Percentiles rank a stretch among this genome's conserved stretches.
These are phyloP conservation scores for Huntiella abstrusa DNA, from an alignment of 2,329 filamentous ascomycete genomes.

Conservation along the genomic window DNA sequence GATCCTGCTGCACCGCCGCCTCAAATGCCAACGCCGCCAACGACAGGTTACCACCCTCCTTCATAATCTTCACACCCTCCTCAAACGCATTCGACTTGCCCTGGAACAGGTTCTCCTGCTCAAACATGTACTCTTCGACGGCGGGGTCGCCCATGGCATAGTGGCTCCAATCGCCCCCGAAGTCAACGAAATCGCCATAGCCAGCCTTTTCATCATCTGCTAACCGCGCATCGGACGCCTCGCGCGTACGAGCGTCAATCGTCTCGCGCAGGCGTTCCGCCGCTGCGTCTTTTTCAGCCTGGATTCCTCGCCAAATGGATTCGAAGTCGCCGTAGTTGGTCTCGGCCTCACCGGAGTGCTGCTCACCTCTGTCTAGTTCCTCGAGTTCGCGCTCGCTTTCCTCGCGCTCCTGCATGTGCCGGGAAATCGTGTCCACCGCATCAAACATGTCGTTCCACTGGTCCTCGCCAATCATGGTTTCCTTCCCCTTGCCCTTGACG, in stretches of 20 bases:
- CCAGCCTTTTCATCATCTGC: conserved; percentile 51
- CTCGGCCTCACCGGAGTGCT: conserved; percentile 31
- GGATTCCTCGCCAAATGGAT: conserved; percentile 68
- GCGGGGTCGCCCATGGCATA: conserved; percentile 49
- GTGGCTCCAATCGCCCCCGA: conserved; percentile 44
- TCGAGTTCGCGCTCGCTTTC: conserved; percentile 48
- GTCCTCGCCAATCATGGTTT: conserved; percentile 78
- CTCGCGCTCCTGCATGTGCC: conserved; percentile 28
- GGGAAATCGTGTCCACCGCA: conserved; percentile 37
- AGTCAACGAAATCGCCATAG: conserved; percentile 37
- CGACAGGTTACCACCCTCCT: conserved; percentile 82
- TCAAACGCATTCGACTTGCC: conserved; percentile 71
- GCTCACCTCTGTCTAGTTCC: conserved; percentile 51
- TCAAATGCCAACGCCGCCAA: conserved; percentile 89
- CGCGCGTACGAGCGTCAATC: conserved; percentile 7
- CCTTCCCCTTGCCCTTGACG: conserved; percentile 54
- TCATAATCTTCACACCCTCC: conserved; percentile 83
- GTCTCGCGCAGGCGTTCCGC: conserved; percentile 7
- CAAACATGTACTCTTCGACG: conserved; percentile 82
- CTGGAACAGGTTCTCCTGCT: conserved; percentile 80
- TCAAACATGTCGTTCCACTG: conserved; percentile 97
- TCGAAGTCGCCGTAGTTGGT: conserved; percentile 74
- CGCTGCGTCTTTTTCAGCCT: conserved; percentile 36
- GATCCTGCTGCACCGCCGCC: conserved; percentile 78
- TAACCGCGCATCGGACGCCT: conserved; percentile 18